Base-by-base conservation (phyloP, 768 basidiomycete genomes). In the Boletus vermiculosoides region DNA sequence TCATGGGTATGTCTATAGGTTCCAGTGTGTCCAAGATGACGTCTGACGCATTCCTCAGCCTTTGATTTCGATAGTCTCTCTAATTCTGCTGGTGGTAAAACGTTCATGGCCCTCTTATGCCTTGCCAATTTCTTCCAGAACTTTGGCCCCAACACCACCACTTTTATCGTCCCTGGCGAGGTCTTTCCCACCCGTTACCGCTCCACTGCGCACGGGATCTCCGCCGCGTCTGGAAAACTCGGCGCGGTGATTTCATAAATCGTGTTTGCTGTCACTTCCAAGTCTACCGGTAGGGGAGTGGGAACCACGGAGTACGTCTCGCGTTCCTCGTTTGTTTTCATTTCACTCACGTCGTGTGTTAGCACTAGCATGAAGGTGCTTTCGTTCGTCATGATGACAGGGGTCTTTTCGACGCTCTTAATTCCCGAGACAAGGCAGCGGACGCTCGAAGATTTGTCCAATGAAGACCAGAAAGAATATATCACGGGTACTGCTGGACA, bases 61-160 rank as follows among this genome's bases (percentile, higher is more conserved):
- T 90, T 89, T 69, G 86, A 71, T 12, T 88, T 79, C 61, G 75
- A 83, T 62, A 76, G 75, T 63, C 75, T 84, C 62, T 22, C 4
- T 7, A 10, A 18, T 3, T 5, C 67, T 7, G 68, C 71, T 13
- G 75, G 58, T 13, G 86, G 25, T 25, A 25, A 25, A 25, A 25
- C 78, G 5, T 89, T 92, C 69, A 82, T 90, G 50, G 85, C 85
- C 71, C 78, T 90, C 23, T 92, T 92, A 75, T 88, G 88, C 69
- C 73, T 92, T 16, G 80, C 89, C 64, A 86, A 88, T 70, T 90
- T 90, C 76, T 90, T 91, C 85, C 86, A 88, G 75, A 92, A 92
- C 73, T 92, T 90, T 59, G 90, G 87, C 0, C 87, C 86, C 13
- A 89, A 90, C 62, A 80, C 80, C 1, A 91, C 88, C 1, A 90